Base-by-base conservation (phyloP, 805 yeast species). In the Tetrapisispora namnaoensis region DNA sequence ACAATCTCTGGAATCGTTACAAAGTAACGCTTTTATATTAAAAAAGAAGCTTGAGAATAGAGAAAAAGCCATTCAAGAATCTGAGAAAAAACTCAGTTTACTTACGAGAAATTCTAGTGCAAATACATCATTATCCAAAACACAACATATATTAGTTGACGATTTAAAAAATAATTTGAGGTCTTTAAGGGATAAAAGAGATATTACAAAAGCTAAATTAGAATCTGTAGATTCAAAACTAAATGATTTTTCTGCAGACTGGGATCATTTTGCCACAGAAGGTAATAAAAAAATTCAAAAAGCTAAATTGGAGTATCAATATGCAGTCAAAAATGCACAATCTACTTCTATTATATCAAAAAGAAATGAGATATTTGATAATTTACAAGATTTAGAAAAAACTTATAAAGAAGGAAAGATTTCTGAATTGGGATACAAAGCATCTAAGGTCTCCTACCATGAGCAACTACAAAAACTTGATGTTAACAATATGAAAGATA, bases 1-100 rank as follows among this genome's bases (percentile, higher is more conserved):
- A 38, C 47, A 47, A 27, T 44, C 53, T 16, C 35, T 53, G 27
- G 47, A 53, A 22, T 46, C 56, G 4, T 46, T 55, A 27, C 51
- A 55, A 39, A 53, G 58, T 6, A 53, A 52, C 20, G 51, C 48
- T 40, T 46, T 49, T n/a, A 58, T 63, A 7, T 36, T 63, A 32
- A 51, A 52, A 17, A 54, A 52, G 37, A 62, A 61, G 45, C 44
- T 60, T 20, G 47, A 28, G 4, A 60, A 53, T 39, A 54, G 68
- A 41, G 63, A 62, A 36, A 45, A 51, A 21, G 56, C 49, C 11
- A 51, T 61, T 4, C 37, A 37, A 1, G 56, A 55, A 7, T 56
- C 58, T 30, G 49, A 50, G 41, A 49, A 48, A 42, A 53, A 53
- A 24, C 48, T 41, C 41, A 36, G 39, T 16, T 28, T 49, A 11